These are phyloP conservation scores for Populus hybrid DNA, from an alignment of 441 rosid species.

Conservation along the genomic window DNA sequence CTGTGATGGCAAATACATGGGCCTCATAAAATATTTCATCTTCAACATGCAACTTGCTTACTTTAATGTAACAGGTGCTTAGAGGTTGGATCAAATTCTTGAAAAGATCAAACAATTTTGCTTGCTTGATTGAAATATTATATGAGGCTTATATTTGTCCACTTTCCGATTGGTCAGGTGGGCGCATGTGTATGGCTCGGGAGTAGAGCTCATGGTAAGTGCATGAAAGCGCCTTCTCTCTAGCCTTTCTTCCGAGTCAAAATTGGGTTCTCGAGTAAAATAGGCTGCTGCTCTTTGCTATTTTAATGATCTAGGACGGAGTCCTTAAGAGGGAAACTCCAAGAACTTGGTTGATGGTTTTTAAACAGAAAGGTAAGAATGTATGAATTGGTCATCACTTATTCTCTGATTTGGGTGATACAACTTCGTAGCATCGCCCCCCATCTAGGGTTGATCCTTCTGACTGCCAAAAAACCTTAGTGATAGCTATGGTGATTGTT, in stretches of 20 bases:
- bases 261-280: not conserved
- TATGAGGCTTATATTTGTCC: slow-evolving; percentile 1
- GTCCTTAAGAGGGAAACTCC: not conserved
- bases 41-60: not conserved
- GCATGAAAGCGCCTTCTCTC: not conserved
- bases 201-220: not conserved
- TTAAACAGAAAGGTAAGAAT: not conserved
- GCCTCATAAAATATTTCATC: not conserved
- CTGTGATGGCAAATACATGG: not conserved
- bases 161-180: not conserved
- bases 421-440: not conserved
- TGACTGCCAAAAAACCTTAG: not conserved
- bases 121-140: not conserved
- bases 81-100: not conserved
- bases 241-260: not conserved
- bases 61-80: not conserved
- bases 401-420: not conserved
- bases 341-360: not conserved
- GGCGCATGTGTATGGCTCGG: not conserved
- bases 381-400: not conserved
- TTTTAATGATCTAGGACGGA: not conserved
- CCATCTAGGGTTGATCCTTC: not conserved
- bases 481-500: not conserved
- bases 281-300: not conserved
- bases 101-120: not conserved